A percentile compares a stretch with the other conserved stretches of the same genome.
phyloP scores from a whole-genome alignment of 257 asterid species.

The Nicotiana noctiflora region DNA sequence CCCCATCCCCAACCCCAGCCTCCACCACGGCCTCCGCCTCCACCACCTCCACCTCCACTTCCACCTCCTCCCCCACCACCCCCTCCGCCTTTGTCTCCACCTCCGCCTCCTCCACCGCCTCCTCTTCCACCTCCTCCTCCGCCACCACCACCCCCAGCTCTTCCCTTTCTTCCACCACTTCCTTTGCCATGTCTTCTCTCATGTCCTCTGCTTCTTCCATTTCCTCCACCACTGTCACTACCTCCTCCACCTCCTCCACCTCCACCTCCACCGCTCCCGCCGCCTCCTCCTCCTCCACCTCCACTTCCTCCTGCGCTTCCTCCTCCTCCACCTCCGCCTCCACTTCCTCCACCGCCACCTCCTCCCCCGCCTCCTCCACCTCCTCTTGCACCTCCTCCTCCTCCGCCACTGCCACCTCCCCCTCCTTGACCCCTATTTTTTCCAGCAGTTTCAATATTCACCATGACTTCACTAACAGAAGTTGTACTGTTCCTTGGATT shows the following conservation, averaged over 20 bases:
- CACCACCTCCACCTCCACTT: not conserved
- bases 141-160: not conserved
- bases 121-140: not conserved
- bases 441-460: conserved; percentile 2
- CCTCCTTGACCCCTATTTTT: not conserved
- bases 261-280: not conserved
- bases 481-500: conserved; percentile 16
- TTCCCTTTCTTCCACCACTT: conserved; percentile 10
- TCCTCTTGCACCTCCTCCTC: not conserved
- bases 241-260: not conserved
- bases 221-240: not conserved
- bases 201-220: not conserved
- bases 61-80: not conserved
- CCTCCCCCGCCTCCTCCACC: not conserved
- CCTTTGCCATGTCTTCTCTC: conserved; percentile 5
- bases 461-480: conserved; percentile 12
- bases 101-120: not conserved
- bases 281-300: conserved; percentile 6
- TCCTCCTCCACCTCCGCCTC: not conserved
- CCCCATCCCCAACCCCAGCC: conserved; percentile 11
- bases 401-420: accelerated
- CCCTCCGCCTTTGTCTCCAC: not conserved
- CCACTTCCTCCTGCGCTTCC: conserved; percentile 3
- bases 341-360: not conserved
- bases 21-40: not conserved